Evolutionary conservation across 345 rosid species (phyloP), one percentile per base, ranked within the genome.

Genomic region (Firmiana major): DNA sequence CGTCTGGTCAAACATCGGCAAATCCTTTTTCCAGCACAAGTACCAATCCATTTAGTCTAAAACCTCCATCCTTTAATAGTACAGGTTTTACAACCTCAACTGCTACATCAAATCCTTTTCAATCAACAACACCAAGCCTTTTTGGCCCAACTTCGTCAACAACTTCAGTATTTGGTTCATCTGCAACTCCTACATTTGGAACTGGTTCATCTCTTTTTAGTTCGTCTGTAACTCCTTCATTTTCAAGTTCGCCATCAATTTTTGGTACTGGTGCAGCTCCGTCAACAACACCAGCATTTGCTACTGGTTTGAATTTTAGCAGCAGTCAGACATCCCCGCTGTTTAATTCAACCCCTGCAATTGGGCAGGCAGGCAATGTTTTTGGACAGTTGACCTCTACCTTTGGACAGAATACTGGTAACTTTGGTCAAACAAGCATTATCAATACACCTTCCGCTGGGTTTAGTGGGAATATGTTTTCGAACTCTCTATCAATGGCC

Each of bases 281-380:
- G 3, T 0, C 11, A 54, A 19, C 59, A 54, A 54, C 59, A n/a
- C 24, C 11, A 7, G 59, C 59, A n/a, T 54, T 54, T 54, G 59
- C 59, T 54, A 54, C 26, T n/a, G 59, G 59, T 54, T 54, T 54
- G n/a, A 54, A 54, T 54, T 54, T 53, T 80, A 76, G 76, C 53
- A 82, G 82, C 79, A 86, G 85, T 60, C 98, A 89, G 81, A 65
- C 94, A 54, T 73, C 97, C 77, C 81, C 89, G 8, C 78, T 90
- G 74, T 96, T 89, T 79, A 82, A 78, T 73, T 79, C 97, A 36
- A 38, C 81, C n/a, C 83, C 90, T 38, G 68, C 88, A 46, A 66
- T 80, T 72, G 89, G 86, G 51, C 97, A 89, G 89, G 77, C 97
- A 65, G 86, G 88, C 45, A 84, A 91, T 83, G 83, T 78, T 46